phyloP scores from a whole-genome alignment of 371 early-diverging fungal species.

The Lichtheimia hyalospora region DNA sequence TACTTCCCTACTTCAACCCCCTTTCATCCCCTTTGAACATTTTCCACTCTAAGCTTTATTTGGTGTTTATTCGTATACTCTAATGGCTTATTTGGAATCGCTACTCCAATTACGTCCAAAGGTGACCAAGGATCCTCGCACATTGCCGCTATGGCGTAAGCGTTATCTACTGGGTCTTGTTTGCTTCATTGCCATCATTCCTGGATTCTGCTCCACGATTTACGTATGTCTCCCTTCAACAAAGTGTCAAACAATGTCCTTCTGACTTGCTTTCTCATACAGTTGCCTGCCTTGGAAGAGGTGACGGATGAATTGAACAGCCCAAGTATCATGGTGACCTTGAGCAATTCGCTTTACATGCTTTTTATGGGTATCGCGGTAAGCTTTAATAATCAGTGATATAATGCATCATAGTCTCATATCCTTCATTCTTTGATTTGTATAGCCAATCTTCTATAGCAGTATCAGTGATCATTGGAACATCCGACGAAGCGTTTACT shows the following conservation, averaged over 20 bases:
- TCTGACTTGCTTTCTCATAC: neutral
- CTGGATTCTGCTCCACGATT: slow-evolving; percentile 52
- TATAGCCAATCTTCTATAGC: slow-evolving; percentile 64
- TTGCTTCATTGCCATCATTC: slow-evolving; percentile 45
- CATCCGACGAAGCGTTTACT: slow-evolving; percentile 66
- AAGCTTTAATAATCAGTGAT: neutral
- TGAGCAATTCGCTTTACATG: slow-evolving; percentile 63
- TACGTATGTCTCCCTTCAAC: slow-evolving; percentile 24
- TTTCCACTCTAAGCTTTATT: too few species aligned
- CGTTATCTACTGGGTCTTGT: slow-evolving; percentile 35
- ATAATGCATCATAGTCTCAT: neutral
- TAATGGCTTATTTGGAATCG: slow-evolving; percentile 5
- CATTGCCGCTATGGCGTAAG: slow-evolving; percentile 39
- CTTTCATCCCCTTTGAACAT: too few species aligned
- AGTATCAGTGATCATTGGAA: slow-evolving; percentile 71
- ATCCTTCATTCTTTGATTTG: neutral
- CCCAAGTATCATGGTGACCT: slow-evolving; percentile 50
- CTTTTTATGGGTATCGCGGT: slow-evolving; percentile 64
- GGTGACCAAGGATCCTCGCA: slow-evolving; percentile 32
- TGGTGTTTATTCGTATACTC: too few species aligned
- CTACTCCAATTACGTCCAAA: slow-evolving; percentile 9
- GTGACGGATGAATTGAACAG: slow-evolving; percentile 34
- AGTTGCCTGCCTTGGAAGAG: slow-evolving; percentile 55
- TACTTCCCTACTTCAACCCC: too few species aligned
- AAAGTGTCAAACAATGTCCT: neutral